Percentiles rank a stretch among this genome's conserved stretches.
These are phyloP conservation scores for Ophiosphaerella korrae DNA, from an alignment of 2,329 filamentous ascomycete species.

Conservation along the genomic window DNA sequence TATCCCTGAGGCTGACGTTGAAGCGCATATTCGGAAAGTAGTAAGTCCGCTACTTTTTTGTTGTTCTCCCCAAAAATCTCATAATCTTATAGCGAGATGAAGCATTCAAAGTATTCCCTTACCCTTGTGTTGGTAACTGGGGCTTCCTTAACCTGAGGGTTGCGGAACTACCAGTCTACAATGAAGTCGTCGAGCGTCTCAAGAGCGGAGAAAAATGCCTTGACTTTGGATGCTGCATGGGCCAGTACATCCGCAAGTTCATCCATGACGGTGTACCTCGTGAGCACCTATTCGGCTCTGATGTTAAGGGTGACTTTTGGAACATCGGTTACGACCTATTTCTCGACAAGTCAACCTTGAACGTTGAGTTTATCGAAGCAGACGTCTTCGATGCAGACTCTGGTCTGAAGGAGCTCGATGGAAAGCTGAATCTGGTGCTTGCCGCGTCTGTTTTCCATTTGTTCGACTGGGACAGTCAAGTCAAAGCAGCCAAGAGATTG, in stretches of 20 bases:
- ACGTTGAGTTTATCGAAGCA: conserved; percentile 58
- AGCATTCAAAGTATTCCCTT: conserved; percentile 30
- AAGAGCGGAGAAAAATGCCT: conserved; percentile 45
- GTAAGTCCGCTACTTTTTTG: conserved; percentile 18
- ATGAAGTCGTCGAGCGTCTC: conserved; percentile 41
- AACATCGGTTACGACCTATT: conserved; percentile 57
- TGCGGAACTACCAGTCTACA: conserved; percentile 30
- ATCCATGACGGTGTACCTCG: conserved; percentile 50
- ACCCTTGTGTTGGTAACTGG: conserved; percentile 46
- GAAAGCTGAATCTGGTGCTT: conserved; percentile 50
- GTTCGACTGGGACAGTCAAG: conserved; percentile 49
- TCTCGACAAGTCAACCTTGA: conserved; percentile 47
- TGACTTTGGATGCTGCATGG: conserved; percentile 53
- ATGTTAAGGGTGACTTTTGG: conserved; percentile 54
- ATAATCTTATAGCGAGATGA: background rate
- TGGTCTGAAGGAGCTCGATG: conserved; percentile 42
- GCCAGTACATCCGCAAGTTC: conserved; percentile 54
- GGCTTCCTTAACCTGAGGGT: conserved; percentile 44
- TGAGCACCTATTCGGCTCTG: conserved; percentile 48
- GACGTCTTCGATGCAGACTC: conserved; percentile 50
- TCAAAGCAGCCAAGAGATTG: conserved; percentile 41
- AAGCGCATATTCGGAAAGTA: conserved; percentile 43
- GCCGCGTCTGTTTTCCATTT: conserved; percentile 53
- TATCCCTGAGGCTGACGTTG: conserved; percentile 41
- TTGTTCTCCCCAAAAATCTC: background rate